Percentiles rank a stretch among this genome's conserved stretches.
These are phyloP conservation scores for Pseudocercospora crystallina DNA, from an alignment of 2,329 filamentous ascomycete species.

Conservation along the genomic window DNA sequence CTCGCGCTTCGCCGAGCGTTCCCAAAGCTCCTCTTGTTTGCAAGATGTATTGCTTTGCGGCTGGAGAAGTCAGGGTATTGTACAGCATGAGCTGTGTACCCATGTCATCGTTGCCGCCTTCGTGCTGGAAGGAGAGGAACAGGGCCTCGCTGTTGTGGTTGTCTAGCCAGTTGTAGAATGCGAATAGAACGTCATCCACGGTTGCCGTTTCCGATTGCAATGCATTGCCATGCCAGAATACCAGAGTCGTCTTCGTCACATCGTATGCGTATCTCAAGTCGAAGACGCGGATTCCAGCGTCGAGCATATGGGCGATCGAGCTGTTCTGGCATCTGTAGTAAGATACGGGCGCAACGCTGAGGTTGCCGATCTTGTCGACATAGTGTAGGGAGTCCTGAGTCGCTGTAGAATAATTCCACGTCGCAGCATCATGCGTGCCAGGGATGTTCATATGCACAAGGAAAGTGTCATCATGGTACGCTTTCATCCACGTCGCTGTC, in stretches of 20 bases:
- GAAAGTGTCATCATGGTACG: slow-evolving; percentile 42
- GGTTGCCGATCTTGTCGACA: slow-evolving; percentile 43
- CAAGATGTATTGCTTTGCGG: slow-evolving; percentile 43
- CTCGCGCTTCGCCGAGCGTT: slow-evolving; percentile 37
- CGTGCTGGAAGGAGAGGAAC: slow-evolving; percentile 51
- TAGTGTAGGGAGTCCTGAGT: slow-evolving; percentile 43
- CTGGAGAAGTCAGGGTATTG: slow-evolving; percentile 39
- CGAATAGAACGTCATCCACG: slow-evolving; percentile 48
- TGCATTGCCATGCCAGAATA: slow-evolving; percentile 52
- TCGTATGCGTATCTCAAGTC: slow-evolving; percentile 54
- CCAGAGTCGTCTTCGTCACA: slow-evolving; percentile 44
- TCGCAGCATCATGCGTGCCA: slow-evolving; percentile 52
- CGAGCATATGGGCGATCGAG: slow-evolving; percentile 43
- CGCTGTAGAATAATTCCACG: slow-evolving; percentile 51
- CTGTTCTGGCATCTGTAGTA: slow-evolving; percentile 46
- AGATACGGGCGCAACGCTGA: slow-evolving; percentile 34
- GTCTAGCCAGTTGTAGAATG: slow-evolving; percentile 52
- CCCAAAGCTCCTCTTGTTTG: slow-evolving; percentile 39
- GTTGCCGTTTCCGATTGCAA: slow-evolving; percentile 47
- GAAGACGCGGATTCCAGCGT: slow-evolving; percentile 51
- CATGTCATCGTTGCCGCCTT: slow-evolving; percentile 40
- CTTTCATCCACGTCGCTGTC: slow-evolving; percentile 49
- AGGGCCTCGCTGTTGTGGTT: slow-evolving; percentile 48
- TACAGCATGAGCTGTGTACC: slow-evolving; percentile 42
- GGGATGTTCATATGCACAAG: slow-evolving; percentile 53